Evolutionary conservation across 441 rosid genomes (phyloP).

Genomic region (Oxalis stricta): DNA sequence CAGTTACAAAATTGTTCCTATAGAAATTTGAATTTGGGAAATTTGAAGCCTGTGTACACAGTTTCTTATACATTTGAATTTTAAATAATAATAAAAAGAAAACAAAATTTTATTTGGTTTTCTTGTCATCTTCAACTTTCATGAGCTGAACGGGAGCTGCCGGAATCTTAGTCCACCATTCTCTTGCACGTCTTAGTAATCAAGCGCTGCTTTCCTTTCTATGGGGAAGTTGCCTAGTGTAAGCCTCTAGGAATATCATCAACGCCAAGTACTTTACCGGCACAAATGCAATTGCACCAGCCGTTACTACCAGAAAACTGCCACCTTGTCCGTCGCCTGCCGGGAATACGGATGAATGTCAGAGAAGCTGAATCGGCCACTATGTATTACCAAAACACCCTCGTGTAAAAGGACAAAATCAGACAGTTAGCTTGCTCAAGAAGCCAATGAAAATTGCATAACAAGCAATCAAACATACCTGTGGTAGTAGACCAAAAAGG

Average conservation of each 20-base stretch:
- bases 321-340: slow-evolving; percentile 73
- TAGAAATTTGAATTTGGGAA: too few relatives aligned
- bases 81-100: not conserved
- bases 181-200: slow-evolving; percentile 54
- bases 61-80: not conserved
- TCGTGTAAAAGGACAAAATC: too few relatives aligned
- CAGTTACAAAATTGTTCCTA: too few relatives aligned
- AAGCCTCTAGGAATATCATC: slow-evolving; percentile 46
- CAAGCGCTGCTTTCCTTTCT: slow-evolving; percentile 66
- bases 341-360: slow-evolving; percentile 1
- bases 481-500: slow-evolving; percentile 59
- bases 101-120: slow-evolving; percentile 33
- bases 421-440: too few relatives aligned
- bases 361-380: too few relatives aligned
- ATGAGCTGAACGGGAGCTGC: slow-evolving; percentile 77
- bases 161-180: slow-evolving; percentile 87
- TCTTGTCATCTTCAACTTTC: slow-evolving; percentile 49
- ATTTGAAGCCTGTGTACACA: too few relatives aligned
- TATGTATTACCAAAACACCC: too few relatives aligned
- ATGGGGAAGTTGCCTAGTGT: slow-evolving; percentile 59
- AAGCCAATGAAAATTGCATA: too few relatives aligned
- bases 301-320: slow-evolving; percentile 38
- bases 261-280: slow-evolving; percentile 44
- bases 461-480: slow-evolving; percentile 32
- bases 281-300: slow-evolving; percentile 38